phyloP scores from a whole-genome alignment of 441 rosid species.

The Adansonia rubrostipa region DNA sequence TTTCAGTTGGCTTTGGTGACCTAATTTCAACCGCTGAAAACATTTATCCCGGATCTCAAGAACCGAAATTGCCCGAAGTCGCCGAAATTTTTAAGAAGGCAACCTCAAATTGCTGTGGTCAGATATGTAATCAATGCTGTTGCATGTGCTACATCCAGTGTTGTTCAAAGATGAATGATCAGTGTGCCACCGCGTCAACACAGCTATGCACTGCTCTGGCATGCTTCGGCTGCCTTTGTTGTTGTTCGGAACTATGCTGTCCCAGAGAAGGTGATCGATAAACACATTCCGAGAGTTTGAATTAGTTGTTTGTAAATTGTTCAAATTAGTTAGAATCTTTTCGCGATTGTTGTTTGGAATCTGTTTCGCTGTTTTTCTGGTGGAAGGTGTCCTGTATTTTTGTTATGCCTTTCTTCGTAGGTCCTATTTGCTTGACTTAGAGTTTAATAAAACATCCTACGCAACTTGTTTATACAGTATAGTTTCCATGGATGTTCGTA shows the following conservation, averaged over 20 bases:
- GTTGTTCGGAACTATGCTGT: background rate
- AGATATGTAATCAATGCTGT: constrained; percentile 58
- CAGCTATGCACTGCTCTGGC: constrained; percentile 75
- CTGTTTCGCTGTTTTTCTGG: constrained; percentile 31
- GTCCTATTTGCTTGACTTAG: constrained; percentile 81
- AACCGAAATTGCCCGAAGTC: constrained; percentile 61
- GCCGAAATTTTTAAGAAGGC: constrained; percentile 75
- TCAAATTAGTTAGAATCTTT: constrained; percentile 21
- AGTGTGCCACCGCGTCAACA: constrained; percentile 54
- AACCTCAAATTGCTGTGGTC: constrained; percentile 77
- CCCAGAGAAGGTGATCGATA: constrained; percentile 41
- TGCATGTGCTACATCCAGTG: constrained; percentile 87
- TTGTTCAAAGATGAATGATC: constrained; percentile 71
- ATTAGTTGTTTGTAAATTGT: background rate
- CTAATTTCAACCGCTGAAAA: constrained; percentile 65
- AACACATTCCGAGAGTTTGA: background rate
- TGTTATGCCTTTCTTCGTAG: constrained; percentile 76
- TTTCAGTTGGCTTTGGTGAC: constrained; percentile 76
- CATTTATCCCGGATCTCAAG: constrained; percentile 57
- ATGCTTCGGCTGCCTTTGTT: constrained; percentile 66
- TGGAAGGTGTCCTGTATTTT: constrained; percentile 73
- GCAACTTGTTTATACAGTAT: constrained; percentile 46
- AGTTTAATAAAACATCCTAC: constrained; percentile 71
- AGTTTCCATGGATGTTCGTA: background rate
- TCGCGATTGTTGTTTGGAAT: constrained; percentile 41